These are phyloP conservation scores for Plasmodium adleri DNA, from an alignment of 169 alveolate genomes.

Conservation along the genomic window DNA sequence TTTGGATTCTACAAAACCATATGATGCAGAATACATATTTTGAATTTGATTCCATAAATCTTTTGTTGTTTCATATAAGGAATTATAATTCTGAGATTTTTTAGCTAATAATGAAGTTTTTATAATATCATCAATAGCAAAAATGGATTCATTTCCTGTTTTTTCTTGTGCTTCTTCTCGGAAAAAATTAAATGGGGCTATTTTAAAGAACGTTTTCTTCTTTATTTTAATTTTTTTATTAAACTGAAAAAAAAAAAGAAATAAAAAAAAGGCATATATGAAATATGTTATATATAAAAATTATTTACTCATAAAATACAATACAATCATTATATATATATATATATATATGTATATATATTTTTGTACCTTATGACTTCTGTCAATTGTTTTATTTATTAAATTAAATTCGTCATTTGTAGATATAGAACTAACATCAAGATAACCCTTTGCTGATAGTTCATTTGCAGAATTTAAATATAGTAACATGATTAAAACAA, in stretches of 20 bases:
- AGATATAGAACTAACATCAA: constrained; percentile 11
- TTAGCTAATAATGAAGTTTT: constrained; percentile 35
- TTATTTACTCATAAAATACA: too few relatives aligned
- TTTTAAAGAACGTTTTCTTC: constrained; percentile 4
- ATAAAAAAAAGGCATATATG: not conserved
- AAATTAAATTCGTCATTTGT: constrained; percentile 25
- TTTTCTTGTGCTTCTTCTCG: constrained; percentile 45
- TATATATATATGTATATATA: too few relatives aligned
- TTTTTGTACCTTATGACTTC: constrained; percentile 11
- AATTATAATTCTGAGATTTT: constrained; percentile 20
- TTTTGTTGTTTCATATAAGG: constrained; percentile 27
- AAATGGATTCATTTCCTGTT: constrained; percentile 33
- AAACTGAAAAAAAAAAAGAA: not conserved
- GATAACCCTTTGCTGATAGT: constrained; percentile 17
- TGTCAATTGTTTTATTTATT: constrained; percentile 18
- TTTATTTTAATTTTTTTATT: constrained; percentile 1
- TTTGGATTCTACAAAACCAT: constrained; percentile 34
- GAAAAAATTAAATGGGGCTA: constrained; percentile 61
- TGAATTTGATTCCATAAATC: constrained; percentile 44
- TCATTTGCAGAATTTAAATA: constrained; percentile 41
- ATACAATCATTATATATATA: not conserved
- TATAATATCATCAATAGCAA: constrained; percentile 56
- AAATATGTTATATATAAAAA: too few relatives aligned
- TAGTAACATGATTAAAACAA: constrained; percentile 36
- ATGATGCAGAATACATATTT: constrained; percentile 41